Conservation (phyloP, 2,329 filamentous ascomycete species). For the Colletotrichum sp. region DNA sequence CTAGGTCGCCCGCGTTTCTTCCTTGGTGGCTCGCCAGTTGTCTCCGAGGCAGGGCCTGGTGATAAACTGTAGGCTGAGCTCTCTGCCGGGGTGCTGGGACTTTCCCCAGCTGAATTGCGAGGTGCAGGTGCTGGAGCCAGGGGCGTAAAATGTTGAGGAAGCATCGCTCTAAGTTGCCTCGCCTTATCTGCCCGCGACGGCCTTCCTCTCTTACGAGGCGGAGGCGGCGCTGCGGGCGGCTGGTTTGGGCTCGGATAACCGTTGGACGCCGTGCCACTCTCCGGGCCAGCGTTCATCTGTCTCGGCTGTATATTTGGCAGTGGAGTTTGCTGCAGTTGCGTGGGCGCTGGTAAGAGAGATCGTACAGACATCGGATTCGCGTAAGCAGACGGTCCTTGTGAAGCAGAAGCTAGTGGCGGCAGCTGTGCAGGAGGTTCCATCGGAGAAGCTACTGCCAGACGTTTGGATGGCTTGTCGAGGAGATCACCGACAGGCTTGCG, state of each 20-base stretch:
- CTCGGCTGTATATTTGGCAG: conserved; percentile 25
- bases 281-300: neutral
- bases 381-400: neutral
- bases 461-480: conserved; percentile 36
- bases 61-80: conserved; percentile 2
- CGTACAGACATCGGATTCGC: neutral
- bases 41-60: neutral
- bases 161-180: conserved; percentile 32
- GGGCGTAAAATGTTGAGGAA: conserved; percentile 37
- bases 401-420: neutral
- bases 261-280: neutral
- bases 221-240: conserved; percentile 1
- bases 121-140: conserved; percentile 24
- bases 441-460: conserved; percentile 25
- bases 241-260: neutral
- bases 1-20: conserved; percentile 8
- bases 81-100: conserved; percentile 7
- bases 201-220: conserved; percentile 48
- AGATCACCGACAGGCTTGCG: conserved; percentile 40
- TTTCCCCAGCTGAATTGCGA: neutral
- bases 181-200: conserved; percentile 50
- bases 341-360: conserved; percentile 5
- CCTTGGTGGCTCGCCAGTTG: neutral
- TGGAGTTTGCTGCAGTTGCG: conserved; percentile 5
- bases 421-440: conserved; percentile 12